phyloP scores from a whole-genome alignment of 805 yeast species.

The Ogataea neopini region DNA sequence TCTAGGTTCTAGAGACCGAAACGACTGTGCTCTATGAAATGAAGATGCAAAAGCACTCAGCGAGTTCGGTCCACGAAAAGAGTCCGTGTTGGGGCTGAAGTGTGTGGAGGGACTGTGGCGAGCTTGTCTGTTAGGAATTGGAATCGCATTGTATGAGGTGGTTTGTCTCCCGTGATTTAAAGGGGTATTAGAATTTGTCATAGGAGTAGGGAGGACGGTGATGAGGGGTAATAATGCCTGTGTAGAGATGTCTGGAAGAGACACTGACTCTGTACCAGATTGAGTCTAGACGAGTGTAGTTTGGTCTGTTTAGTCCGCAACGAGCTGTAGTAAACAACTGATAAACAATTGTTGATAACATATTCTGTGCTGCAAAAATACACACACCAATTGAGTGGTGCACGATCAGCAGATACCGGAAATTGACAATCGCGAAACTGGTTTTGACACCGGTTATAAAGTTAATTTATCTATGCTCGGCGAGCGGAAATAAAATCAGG shows the following conservation, averaged over 20 bases:
- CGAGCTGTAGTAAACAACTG: too few species aligned
- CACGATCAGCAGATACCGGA: slow-evolving; percentile 1
- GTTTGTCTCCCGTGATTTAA: slow-evolving; percentile 3
- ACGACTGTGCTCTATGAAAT: slow-evolving; percentile 74
- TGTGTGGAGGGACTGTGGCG: slow-evolving; percentile 20
- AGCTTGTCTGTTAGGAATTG: slow-evolving; percentile 26
- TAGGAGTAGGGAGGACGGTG: neutral
- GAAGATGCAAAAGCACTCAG: slow-evolving; percentile 79
- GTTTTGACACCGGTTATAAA: too few species aligned
- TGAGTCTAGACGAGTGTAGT: too few species aligned
- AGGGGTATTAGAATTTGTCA: slow-evolving; percentile 9
- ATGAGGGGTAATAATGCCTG: neutral
- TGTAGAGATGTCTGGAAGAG: too few species aligned
- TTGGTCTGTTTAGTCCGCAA: too few species aligned
- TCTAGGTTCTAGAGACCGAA: slow-evolving; percentile 52
- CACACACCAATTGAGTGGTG: neutral
- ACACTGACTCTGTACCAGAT: too few species aligned
- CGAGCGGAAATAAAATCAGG: neutral
- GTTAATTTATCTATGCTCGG: neutral
- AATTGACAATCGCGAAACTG: too few species aligned
- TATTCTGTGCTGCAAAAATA: slow-evolving; percentile 1
- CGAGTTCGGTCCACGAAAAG: slow-evolving; percentile 67
- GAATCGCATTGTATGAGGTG: slow-evolving; percentile 24
- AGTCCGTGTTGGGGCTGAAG: slow-evolving; percentile 49
- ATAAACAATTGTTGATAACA: too few species aligned